Conservation (phyloP, 257 asterid species). For the Ajuga chamaepitys region DNA sequence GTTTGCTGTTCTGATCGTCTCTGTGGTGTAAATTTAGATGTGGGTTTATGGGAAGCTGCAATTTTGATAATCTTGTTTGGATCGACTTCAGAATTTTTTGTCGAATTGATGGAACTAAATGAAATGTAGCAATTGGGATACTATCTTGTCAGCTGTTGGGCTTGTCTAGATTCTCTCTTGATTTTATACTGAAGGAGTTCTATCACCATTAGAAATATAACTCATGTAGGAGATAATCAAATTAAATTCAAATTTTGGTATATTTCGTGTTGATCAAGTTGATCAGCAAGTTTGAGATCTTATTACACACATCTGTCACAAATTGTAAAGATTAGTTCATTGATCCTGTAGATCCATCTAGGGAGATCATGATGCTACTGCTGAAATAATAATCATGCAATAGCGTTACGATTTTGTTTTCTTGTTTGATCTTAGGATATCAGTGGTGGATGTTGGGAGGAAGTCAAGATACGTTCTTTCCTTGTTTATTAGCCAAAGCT, state of each 20-base stretch:
- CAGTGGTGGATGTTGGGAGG: constrained; percentile 1
- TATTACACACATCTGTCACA: neutral
- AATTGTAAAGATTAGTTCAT: neutral
- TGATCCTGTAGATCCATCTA: neutral
- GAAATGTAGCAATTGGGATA: neutral
- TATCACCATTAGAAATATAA: neutral
- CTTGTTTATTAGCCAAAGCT: neutral
- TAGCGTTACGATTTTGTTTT: neutral
- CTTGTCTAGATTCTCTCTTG: neutral
- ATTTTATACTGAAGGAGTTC: constrained; percentile 4
- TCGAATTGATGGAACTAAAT: neutral
- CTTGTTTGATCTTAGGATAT: neutral
- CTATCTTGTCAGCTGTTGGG: neutral
- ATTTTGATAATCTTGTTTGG: constrained; percentile 8
- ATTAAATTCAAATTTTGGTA: neutral
- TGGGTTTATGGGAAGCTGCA: neutral
- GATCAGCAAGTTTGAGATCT: neutral
- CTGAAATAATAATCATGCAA: neutral
- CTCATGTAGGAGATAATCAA: neutral
- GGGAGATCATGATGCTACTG: neutral
- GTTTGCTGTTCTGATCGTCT: neutral
- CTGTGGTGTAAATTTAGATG: neutral
- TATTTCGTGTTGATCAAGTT: neutral
- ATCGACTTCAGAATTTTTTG: neutral
- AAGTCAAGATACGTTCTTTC: neutral